Conservation (phyloP, 306 rosid species). For the Castanea crenata region DNA sequence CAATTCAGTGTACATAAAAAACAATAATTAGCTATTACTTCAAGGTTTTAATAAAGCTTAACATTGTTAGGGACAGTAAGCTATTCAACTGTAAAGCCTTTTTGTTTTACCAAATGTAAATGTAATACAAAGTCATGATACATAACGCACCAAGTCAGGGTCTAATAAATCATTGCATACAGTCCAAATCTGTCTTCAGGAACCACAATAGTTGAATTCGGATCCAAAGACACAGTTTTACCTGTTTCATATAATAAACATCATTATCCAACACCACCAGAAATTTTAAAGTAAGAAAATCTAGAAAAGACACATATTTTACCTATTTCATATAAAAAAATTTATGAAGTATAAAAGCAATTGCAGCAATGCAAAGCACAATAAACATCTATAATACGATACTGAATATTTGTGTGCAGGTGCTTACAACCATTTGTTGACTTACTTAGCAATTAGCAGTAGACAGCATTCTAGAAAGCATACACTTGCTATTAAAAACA, state of each 20-base stretch:
- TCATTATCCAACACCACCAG: background rate
- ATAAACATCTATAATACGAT: background rate
- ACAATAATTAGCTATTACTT: background rate
- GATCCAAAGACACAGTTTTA: conserved; percentile 62
- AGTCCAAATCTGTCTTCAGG: conserved; percentile 94
- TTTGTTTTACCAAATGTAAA: too few relatives aligned
- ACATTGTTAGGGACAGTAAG: background rate
- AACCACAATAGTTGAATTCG: conserved; percentile 55
- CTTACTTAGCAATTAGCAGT: background rate
- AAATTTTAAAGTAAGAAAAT: background rate
- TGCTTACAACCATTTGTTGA: background rate
- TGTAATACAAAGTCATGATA: background rate
- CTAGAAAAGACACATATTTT: background rate
- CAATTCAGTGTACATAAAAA: background rate
- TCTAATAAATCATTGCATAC: conserved; percentile 75
- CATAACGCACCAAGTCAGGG: conserved; percentile 80
- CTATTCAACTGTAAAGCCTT: background rate
- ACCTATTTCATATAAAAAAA: too few relatives aligned
- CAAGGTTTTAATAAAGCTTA: background rate
- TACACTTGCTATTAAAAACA: too few relatives aligned
- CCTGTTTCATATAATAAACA: conserved; percentile 50
- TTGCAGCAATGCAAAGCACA: background rate
- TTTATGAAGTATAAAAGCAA: background rate
- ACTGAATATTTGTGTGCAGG: background rate
- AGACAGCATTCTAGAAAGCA: background rate